Base-by-base conservation (phyloP, 345 rosid genomes). In the Clarkia xantiana region DNA sequence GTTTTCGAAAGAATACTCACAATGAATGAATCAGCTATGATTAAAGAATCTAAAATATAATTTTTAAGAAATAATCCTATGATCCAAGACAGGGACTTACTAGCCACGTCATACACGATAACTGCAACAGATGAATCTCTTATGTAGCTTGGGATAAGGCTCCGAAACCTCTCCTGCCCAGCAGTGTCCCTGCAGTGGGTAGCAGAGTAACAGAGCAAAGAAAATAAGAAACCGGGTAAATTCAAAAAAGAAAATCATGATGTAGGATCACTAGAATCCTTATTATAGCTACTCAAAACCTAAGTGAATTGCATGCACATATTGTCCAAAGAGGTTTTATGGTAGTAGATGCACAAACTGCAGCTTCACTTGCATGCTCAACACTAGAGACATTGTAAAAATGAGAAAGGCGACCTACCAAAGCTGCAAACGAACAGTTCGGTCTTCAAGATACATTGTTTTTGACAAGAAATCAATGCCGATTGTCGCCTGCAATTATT, bases 81-180 rank as follows among this genome's bases (percentile, higher is more conserved):
- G 6, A 29, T 29, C 36, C 53, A 49, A 34, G 17, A 25, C 40
- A 43, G 44, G 22, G 51, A 71, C 82, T 78, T 54, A 83, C 96
- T 87, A 10, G 94, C 80, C 59, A 87, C 94, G 61, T 87, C 96
- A 66, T 87, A 87, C 57, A 75, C 94, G 36, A 83, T 79, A 18
- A 87, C 94, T 57, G 94, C 96, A 47, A 87, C 94, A 49, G 96
- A 87, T 58, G 96, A 87, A 67, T 83, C 96, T 69, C 94, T 71
- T 44, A 83, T 87, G 56, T 87, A 87, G 63, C 96, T 87, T n/a
- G 96, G 96, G 56, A 86, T 86, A 22, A 83, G 80, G 71, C 96
- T 86, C 61, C 96, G 63, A 50, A 87, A 87, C 48, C 96, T 81
- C 79, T 87, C 96, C 57, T 87, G 90, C 38, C 96, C 96, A 0